phyloP scores from a whole-genome alignment of 345 rosid species.

The Salix viminalis region DNA sequence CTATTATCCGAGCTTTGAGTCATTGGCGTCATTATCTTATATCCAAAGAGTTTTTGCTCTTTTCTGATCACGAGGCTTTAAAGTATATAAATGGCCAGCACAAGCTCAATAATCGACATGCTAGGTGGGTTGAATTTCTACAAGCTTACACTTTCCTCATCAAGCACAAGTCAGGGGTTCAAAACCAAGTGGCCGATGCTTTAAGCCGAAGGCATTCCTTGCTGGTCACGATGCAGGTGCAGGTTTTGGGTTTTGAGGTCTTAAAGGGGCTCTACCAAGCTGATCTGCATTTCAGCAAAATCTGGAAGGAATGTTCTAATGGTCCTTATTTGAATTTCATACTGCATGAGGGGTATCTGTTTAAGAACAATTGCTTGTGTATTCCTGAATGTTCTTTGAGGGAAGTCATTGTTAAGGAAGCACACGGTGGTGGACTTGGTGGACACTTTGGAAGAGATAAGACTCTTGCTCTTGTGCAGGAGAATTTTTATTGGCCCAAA shows the following conservation, averaged over 20 bases:
- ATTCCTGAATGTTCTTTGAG: too few relatives aligned
- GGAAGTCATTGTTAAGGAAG: too few relatives aligned
- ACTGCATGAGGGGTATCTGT: too few relatives aligned
- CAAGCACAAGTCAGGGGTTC: not conserved
- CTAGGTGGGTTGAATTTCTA: constrained; percentile 7
- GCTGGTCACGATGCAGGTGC: not conserved
- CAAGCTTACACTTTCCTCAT: not conserved
- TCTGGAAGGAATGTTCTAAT: too few relatives aligned
- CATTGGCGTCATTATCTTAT: not conserved
- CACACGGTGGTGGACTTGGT: too few relatives aligned
- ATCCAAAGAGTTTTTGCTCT: not conserved
- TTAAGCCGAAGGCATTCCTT: not conserved
- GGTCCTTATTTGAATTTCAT: too few relatives aligned
- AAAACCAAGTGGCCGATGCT: not conserved
- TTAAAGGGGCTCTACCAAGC: not conserved
- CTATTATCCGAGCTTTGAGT: too few relatives aligned
- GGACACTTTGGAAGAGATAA: too few relatives aligned
- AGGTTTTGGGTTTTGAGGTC: not conserved
- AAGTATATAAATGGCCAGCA: not conserved
- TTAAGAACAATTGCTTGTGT: too few relatives aligned
- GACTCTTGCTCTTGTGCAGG: too few relatives aligned
- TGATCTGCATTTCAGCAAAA: not conserved
- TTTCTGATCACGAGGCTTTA: not conserved
- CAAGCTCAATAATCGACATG: constrained; percentile 1
- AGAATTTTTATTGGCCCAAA: too few relatives aligned